Base-by-base conservation (phyloP, 2,329 filamentous ascomycete species). In the Sphaceloma murrayae region DNA sequence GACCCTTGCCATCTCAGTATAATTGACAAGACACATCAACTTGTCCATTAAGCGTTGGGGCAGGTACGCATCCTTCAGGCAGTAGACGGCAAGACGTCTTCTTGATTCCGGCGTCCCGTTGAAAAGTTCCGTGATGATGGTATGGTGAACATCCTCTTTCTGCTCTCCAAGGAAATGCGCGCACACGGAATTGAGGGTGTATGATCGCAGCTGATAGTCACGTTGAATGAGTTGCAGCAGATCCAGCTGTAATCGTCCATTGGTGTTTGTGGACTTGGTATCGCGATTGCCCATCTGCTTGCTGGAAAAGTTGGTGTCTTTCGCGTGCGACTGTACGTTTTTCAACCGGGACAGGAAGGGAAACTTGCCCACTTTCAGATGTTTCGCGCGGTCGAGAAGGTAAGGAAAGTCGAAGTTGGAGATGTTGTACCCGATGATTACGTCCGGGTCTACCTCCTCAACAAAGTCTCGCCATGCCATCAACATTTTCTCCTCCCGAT, bases 401-500 rank as follows among this genome's bases (percentile, higher is more conserved):
- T 98, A 98, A 0, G 89, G 89, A 52, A 98, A 96, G 68, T 98
- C 91, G 64, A 98, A 98, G 66, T 98, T 98, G 59, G 85, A 71
- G 66, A 94, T 98, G 63, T 98, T 98, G 78, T 98, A 98, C 34
- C 91, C 91, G 45, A 93, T 98, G 57, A 98, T 94, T 52, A 98
- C 84, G 65, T 98, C 91, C 0, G 91, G 89, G 53, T 98, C 91
- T 1, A 91, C 85, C 55, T 85, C 78, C 54, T 93, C 74, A 11
- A 98, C 64, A 52, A 98, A 98, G 48, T 93, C 75, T 56, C 84
- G 80, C 91, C 91, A 98, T 31, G 80, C 78, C 64, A 81, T 78
- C n/a, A 98, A 71, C 88, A 98, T 91, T 49, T 87, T 78, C 45
- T 82, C 78, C 61, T 98, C 91, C 32, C 75, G 73, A 13, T 82